These are phyloP conservation scores for Fusarium multiceps DNA, from an alignment of 2,329 filamentous ascomycete genomes.

Conservation along the genomic window DNA sequence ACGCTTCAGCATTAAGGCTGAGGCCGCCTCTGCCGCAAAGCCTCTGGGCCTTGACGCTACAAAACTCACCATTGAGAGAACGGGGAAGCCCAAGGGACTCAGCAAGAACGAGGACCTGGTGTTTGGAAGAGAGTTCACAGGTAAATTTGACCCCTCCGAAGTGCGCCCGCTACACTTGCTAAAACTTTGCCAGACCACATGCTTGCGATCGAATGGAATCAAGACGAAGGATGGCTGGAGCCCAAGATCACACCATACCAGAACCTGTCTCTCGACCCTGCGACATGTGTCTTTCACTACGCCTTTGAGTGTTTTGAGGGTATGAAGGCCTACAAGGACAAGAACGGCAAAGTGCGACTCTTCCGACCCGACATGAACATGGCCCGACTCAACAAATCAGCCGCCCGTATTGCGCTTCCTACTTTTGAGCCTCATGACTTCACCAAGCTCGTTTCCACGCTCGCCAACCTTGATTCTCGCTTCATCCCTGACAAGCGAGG, in stretches of 20 bases:
- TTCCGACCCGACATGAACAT: constrained; percentile 98
- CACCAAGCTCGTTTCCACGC: constrained; percentile 82
- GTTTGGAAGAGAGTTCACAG: constrained; percentile 92
- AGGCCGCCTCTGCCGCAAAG: constrained; percentile 61
- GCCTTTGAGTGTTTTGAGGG: constrained; percentile 98
- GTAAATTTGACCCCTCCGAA: constrained; percentile 56
- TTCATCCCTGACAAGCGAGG: constrained; percentile 90
- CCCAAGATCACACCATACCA: constrained; percentile 93
- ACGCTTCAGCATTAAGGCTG: constrained; percentile 65
- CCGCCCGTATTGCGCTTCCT: constrained; percentile 90
- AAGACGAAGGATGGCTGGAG: constrained; percentile 82
- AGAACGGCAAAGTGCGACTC: constrained; percentile 78
- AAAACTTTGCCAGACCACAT: constrained; percentile 80
- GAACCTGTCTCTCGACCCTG: constrained; percentile 95
- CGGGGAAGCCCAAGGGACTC: constrained; percentile 78
- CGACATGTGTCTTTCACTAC: constrained; percentile 98
- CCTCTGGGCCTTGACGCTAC: constrained; percentile 79
- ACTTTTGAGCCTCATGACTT: constrained; percentile 80
- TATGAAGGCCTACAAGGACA: constrained; percentile 99
- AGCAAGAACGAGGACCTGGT: constrained; percentile 83
- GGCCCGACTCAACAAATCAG: constrained; percentile 91
- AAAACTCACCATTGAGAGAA: constrained; percentile 79
- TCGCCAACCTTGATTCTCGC: constrained; percentile 83
- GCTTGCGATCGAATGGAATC: constrained; percentile 94
- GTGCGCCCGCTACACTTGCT: constrained; percentile 8